Evolutionary conservation across 1,139 yeast species (phyloP).

Genomic region (Candida smagusa): DNA sequence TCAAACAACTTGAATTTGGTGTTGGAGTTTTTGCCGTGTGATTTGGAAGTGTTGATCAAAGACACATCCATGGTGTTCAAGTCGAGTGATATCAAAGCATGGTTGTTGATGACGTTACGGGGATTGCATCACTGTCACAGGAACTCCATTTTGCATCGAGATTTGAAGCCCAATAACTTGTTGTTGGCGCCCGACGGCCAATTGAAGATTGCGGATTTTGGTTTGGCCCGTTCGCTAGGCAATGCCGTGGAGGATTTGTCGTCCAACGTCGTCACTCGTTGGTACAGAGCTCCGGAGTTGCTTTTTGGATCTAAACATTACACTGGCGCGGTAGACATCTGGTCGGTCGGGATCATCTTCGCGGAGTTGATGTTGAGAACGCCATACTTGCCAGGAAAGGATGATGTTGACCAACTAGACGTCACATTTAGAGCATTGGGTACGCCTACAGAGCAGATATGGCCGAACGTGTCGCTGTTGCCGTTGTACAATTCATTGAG

Average conservation of each 20-base stretch:
- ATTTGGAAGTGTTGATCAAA: constrained; percentile 84
- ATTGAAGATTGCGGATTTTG: constrained; percentile 94
- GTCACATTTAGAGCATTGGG: constrained; percentile 93
- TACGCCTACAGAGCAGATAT: constrained; percentile 85
- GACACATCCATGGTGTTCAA: constrained; percentile 74
- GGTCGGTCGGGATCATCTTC: constrained; percentile 96
- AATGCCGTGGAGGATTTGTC: constrained; percentile 78
- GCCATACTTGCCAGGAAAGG: constrained; percentile 91
- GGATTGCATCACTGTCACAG: constrained; percentile 96
- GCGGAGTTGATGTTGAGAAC: constrained; percentile 94
- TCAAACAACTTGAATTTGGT: constrained; percentile 76
- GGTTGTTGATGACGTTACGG: constrained; percentile 90
- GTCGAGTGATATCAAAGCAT: constrained; percentile 86
- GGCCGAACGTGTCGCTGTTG: constrained; percentile 87
- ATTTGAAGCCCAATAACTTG: constrained; percentile 79
- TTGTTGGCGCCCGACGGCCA: constrained; percentile 83
- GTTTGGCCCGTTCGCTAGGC: constrained; percentile 83
- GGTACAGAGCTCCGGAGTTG: constrained; percentile 96
- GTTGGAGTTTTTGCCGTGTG: constrained; percentile 87
- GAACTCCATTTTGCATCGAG: constrained; percentile 85
- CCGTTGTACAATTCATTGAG: constrained; percentile 72
- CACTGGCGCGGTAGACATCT: constrained; percentile 82
- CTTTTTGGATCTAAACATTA: constrained; percentile 87
- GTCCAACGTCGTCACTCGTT: constrained; percentile 91
- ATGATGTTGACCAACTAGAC: constrained; percentile 84